Percentiles rank a stretch among this genome's conserved stretches.
Evolutionary conservation across 495 filamentous ascomycete species (phyloP).

Genomic region (Xylaria curta): DNA sequence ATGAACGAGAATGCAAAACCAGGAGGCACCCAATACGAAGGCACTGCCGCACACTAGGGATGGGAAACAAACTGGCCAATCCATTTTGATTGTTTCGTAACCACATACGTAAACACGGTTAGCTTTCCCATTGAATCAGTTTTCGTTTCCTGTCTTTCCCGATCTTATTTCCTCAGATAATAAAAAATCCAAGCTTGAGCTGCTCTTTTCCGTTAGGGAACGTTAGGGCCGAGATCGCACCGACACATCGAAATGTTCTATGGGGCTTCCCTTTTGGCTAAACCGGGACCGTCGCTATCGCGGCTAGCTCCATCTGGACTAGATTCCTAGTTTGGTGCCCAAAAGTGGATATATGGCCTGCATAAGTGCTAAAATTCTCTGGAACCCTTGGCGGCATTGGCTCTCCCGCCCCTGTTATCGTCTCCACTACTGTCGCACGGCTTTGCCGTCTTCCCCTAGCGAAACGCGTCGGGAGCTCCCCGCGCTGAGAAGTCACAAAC

Average conservation of each 20-base stretch:
- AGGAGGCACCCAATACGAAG: conserved; percentile 11
- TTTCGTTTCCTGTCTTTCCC: conserved; percentile 17
- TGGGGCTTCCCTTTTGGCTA: conserved; percentile 24
- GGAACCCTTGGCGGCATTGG: conserved; percentile 6
- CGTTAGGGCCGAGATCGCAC: conserved; percentile 23
- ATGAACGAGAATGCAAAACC: conserved; percentile 11
- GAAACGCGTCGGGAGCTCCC: conserved; percentile 20
- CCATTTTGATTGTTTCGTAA: conserved; percentile 13
- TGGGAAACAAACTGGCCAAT: background rate
- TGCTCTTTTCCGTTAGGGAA: conserved; percentile 17
- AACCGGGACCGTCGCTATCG: background rate
- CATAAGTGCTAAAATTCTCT: conserved; percentile 21
- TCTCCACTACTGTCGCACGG: background rate
- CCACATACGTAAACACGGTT: conserved; percentile 13
- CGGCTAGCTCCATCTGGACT: background rate
- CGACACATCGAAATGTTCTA: conserved; percentile 21
- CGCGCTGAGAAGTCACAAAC: conserved; percentile 13
- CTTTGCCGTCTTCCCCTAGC: conserved; percentile 11
- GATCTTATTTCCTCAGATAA: conserved; percentile 19
- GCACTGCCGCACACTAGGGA: background rate
- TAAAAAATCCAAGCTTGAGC: conserved; percentile 1
- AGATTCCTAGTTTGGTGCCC: conserved; percentile 11
- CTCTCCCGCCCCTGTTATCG: too few species aligned
- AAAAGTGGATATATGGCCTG: conserved; percentile 17
- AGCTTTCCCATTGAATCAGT: background rate